These are phyloP conservation scores for Striga hermonthica DNA, from an alignment of 305 asterid genomes.

Conservation along the genomic window DNA sequence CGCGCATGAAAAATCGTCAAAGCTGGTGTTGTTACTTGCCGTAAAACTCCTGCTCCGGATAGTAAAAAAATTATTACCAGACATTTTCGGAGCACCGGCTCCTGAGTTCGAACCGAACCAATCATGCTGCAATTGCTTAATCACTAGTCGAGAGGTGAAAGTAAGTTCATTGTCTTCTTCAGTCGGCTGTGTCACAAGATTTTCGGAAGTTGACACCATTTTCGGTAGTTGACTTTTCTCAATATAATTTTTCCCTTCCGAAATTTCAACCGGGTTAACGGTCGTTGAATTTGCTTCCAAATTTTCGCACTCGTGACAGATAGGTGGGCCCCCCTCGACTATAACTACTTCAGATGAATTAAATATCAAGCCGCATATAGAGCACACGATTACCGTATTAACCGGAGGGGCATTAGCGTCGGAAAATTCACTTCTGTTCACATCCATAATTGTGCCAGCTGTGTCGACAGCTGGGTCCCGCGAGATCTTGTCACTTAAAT, in stretches of 20 bases:
- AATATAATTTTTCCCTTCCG: neutral
- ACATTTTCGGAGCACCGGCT: too few species aligned
- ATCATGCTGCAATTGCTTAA: too few species aligned
- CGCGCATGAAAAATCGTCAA: neutral
- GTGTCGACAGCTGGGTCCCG: neutral
- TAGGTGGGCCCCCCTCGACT: slow-evolving; percentile 40
- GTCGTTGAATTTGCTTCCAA: slow-evolving; percentile 33
- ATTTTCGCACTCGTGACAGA: slow-evolving; percentile 44
- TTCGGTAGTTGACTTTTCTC: slow-evolving; percentile 31
- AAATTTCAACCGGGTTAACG: slow-evolving; percentile 26
- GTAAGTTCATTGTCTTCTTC: slow-evolving; percentile 36
- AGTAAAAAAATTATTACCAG: slow-evolving; percentile 9
- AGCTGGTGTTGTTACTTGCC: slow-evolving; percentile 59
- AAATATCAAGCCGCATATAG: slow-evolving; percentile 46
- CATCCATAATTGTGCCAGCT: slow-evolving; percentile 19
- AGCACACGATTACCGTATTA: slow-evolving; percentile 37
- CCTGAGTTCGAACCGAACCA: too few species aligned
- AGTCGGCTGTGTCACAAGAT: slow-evolving; percentile 21
- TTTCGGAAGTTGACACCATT: slow-evolving; percentile 33
- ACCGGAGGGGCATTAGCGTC: too few species aligned
- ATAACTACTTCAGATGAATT: slow-evolving; percentile 31
- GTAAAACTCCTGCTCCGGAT: slow-evolving; percentile 60
- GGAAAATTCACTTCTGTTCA: too few species aligned
- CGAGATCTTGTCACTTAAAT: slow-evolving; percentile 29
- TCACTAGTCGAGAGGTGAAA: neutral